A percentile compares a stretch with the other conserved stretches of the same genome.
These are phyloP conservation scores for Plantago major DNA, from an alignment of 257 asterid species.

Conservation along the genomic window DNA sequence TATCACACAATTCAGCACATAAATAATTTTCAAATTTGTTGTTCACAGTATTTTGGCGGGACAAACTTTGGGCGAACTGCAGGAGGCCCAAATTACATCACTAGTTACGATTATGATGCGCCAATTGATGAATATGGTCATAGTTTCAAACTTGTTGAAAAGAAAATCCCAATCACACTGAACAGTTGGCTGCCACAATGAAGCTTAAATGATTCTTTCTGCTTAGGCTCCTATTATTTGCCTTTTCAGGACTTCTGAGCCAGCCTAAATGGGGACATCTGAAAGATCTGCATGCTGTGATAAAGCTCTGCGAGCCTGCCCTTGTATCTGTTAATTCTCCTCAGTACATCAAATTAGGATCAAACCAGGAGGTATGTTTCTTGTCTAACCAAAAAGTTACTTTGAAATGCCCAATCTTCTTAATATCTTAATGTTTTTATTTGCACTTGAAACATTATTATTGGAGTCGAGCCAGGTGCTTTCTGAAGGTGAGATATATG, in stretches of 20 bases:
- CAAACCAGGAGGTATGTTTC: conserved; percentile 72
- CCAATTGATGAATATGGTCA: conserved; percentile 94
- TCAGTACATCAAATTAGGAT: conserved; percentile 76
- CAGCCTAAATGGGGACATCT: conserved; percentile 97
- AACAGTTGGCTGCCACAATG: conserved; percentile 9
- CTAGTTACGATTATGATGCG: conserved; percentile 97
- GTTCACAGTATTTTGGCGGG: conserved; percentile 90
- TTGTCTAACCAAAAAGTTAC: not conserved
- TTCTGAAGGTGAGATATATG: not conserved
- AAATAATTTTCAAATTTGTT: conserved; percentile 26
- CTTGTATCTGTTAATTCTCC: conserved; percentile 68
- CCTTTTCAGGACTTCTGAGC: conserved; percentile 65
- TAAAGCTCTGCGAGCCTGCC: conserved; percentile 95
- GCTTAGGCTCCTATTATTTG: conserved; percentile 16
- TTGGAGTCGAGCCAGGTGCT: not conserved
- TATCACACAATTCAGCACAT: conserved; percentile 16
- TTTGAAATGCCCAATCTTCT: not conserved
- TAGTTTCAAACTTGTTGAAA: conserved; percentile 10
- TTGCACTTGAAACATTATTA: not conserved
- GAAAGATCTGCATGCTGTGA: conserved; percentile 84
- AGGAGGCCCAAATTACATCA: conserved; percentile 87
- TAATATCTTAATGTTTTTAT: not conserved
- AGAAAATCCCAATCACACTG: conserved; percentile 8
- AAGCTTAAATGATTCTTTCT: conserved; percentile 13
- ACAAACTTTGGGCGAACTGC: conserved; percentile 92